Evolutionary conservation across 2,329 filamentous ascomycete genomes (phyloP).

Genomic region (Cercospora sojina): DNA sequence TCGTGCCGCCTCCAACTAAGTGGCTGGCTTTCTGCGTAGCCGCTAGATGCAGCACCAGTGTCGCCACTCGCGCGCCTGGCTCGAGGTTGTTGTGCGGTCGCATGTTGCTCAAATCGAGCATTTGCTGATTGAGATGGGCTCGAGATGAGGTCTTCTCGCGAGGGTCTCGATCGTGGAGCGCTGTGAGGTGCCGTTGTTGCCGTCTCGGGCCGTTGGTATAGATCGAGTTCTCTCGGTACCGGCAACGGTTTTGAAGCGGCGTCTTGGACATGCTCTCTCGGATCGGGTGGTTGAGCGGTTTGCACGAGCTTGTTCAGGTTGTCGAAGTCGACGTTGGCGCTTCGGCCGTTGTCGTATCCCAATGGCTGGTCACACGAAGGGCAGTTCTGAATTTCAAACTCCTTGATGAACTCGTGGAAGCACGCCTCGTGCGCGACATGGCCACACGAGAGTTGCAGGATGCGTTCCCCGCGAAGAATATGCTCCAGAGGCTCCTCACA

Average conservation of each 20-base stretch:
- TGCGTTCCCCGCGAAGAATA: constrained; percentile 87
- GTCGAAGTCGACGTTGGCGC: constrained; percentile 77
- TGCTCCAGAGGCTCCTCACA: constrained; percentile 97
- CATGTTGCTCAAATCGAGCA: constrained; percentile 29
- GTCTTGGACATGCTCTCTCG: constrained; percentile 36
- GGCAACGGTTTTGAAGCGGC: constrained; percentile 39
- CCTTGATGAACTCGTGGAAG: constrained; percentile 97
- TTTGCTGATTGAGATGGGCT: constrained; percentile 22
- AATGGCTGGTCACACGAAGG: constrained; percentile 90
- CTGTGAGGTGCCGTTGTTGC: constrained; percentile 7
- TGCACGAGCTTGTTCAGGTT: constrained; percentile 93
- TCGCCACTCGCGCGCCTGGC: constrained; percentile 75
- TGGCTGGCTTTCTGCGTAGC: constrained; percentile 75
- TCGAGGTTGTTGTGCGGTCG: constrained; percentile 51
- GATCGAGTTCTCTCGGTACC: constrained; percentile 61
- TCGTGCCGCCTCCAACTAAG: constrained; percentile 74
- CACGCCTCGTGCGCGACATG: constrained; percentile 98
- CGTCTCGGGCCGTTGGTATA: constrained; percentile 16
- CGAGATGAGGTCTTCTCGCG: constrained; percentile 31
- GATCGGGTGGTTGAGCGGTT: constrained; percentile 60
- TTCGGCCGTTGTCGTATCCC: constrained; percentile 86
- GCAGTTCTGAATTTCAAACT: constrained; percentile 90
- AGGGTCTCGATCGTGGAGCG: constrained; percentile 18
- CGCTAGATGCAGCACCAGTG: constrained; percentile 69
- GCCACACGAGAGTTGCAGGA: constrained; percentile 93